Percentiles rank a stretch among this genome's conserved stretches.
Evolutionary conservation across 208 protist species (phyloP).

Genomic region (Trypanosoma theileri): DNA sequence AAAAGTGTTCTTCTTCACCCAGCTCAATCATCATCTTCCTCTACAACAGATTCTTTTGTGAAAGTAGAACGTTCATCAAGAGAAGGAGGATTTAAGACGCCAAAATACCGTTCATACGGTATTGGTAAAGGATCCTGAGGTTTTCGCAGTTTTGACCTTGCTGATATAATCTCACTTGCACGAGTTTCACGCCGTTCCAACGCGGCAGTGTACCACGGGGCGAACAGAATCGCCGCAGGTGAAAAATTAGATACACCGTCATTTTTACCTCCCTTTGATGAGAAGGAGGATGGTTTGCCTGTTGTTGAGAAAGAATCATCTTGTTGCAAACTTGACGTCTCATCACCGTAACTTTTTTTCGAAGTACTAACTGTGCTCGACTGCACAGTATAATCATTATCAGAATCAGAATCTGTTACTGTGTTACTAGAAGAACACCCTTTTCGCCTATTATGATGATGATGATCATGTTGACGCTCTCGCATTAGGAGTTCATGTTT

Average conservation of each 20-base stretch:
- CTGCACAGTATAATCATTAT: constrained; percentile 4
- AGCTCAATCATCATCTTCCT: constrained; percentile 83
- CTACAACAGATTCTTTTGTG: constrained; percentile 84
- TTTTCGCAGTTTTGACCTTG: background rate
- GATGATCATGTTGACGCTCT: constrained; percentile 19
- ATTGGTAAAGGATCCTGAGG: constrained; percentile 32
- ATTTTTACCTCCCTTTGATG: constrained; percentile 13
- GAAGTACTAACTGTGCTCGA: no score
- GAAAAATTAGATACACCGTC: constrained; percentile 3
- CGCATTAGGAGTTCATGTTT: constrained; percentile 30
- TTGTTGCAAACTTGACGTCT: no score
- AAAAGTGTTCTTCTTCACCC: background rate
- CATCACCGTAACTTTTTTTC: no score
- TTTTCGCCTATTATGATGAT: background rate
- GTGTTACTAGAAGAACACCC: background rate
- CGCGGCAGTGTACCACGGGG: constrained; percentile 61
- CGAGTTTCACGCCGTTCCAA: constrained; percentile 19
- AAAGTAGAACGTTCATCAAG: constrained; percentile 79
- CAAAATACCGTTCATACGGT: constrained; percentile 66
- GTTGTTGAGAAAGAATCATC: no score
- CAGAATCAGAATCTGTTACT: constrained; percentile 15
- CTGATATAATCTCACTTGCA: constrained; percentile 9
- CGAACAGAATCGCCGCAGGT: constrained; percentile 26
- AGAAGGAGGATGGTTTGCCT: background rate
- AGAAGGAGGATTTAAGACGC: constrained; percentile 74